Conservation (phyloP, 345 rosid species). For the Erysimum cheiranthoides region DNA sequence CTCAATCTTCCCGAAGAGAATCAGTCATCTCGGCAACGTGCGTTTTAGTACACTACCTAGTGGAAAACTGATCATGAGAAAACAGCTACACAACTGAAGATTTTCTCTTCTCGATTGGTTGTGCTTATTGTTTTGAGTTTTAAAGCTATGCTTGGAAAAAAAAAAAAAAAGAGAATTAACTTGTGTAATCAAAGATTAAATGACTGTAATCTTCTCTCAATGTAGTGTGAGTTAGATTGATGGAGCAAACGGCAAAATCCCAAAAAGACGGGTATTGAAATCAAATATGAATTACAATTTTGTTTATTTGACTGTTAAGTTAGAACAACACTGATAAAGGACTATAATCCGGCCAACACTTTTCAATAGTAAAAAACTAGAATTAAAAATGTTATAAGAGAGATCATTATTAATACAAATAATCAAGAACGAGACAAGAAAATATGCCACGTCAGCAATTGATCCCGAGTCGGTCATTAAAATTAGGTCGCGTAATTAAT, state of each 20-base stretch:
- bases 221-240: no score
- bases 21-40: constrained; percentile 28
- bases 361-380: no score
- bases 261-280: no score
- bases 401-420: background rate
- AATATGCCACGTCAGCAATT: background rate
- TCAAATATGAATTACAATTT: no score
- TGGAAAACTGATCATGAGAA: background rate
- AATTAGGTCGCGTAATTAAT: no score
- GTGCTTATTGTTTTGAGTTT: constrained; percentile 2
- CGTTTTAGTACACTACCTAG: constrained; percentile 13
- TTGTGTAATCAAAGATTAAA: no score
- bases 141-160: constrained; percentile 6
- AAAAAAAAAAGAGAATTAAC: background rate
- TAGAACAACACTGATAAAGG: no score
- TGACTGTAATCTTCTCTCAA: no score
- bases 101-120: background rate
- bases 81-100: background rate
- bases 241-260: no score
- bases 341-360: background rate
- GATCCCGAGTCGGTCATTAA: no score
- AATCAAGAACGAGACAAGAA: background rate
- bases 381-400: no score
- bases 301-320: no score
- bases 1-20: constrained; percentile 45